phyloP scores from a whole-genome alignment of 106 monocot genomes.

The Dactylorhiza incarnata region DNA sequence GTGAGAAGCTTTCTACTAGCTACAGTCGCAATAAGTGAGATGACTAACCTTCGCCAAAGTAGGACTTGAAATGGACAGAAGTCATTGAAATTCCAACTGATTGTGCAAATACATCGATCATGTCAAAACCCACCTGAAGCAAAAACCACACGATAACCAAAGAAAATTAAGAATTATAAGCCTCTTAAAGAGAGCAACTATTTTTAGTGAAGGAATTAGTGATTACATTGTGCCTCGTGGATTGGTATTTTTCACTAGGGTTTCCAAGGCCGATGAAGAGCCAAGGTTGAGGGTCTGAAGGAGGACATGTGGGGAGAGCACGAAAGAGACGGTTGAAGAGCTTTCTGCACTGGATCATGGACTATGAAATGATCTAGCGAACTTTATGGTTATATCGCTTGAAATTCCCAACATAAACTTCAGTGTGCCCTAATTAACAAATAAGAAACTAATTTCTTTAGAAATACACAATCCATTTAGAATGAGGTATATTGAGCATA shows the following conservation, averaged over 20 bases:
- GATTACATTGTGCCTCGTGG: conserved; percentile 81
- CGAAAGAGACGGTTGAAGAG: not conserved
- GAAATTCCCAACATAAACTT: not conserved
- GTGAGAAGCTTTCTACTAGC: not conserved
- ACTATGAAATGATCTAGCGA: not conserved
- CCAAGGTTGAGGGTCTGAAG: conserved; percentile 38
- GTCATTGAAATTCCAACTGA: conserved; percentile 59
- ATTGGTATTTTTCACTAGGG: conserved; percentile 81
- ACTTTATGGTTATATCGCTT: not conserved
- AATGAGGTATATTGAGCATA: not conserved
- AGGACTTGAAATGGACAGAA: conserved; percentile 67
- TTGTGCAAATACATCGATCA: conserved; percentile 74
- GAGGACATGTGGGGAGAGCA: not conserved
- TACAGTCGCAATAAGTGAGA: not conserved
- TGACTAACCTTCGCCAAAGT: conserved; percentile 70
- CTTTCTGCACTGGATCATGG: conserved; percentile 1
- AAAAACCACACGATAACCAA: not conserved
- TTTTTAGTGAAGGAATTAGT: not conserved
- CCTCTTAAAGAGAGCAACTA: not conserved
- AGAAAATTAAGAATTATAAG: not conserved
- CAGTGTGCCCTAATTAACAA: not conserved
- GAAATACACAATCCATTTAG: not conserved
- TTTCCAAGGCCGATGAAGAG: conserved; percentile 93
- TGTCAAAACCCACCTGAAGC: conserved; percentile 79
- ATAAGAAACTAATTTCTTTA: not conserved